These are phyloP conservation scores for Calcarisporium arbuscula DNA, from an alignment of 2,329 filamentous ascomycete genomes.

Conservation along the genomic window DNA sequence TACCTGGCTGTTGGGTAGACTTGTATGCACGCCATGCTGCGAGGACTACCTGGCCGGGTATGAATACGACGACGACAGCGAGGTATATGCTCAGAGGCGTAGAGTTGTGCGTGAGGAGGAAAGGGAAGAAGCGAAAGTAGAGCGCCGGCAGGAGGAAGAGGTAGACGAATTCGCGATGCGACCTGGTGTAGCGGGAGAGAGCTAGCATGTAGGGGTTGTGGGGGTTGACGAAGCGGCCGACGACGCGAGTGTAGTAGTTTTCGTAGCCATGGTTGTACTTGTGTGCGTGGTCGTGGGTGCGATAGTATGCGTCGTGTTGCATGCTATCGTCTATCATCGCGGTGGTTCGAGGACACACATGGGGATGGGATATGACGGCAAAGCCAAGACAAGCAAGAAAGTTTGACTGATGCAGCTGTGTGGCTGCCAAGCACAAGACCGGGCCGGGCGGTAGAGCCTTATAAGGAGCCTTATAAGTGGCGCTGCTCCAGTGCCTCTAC, in stretches of 20 bases:
- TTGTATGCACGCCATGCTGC: constrained; percentile 5
- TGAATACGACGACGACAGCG: constrained; percentile 7
- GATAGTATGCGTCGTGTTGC: constrained; percentile 5
- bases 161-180: constrained; percentile 3
- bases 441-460: too few relatives aligned
- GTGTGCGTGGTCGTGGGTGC: constrained; percentile 1
- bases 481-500: too few relatives aligned
- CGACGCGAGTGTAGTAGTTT: background rate
- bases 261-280: background rate
- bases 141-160: constrained; percentile 5
- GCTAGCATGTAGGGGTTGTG: constrained; percentile 1
- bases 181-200: constrained; percentile 4
- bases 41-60: constrained; percentile 5
- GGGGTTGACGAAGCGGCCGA: constrained; percentile 1
- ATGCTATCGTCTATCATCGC: constrained; percentile 7
- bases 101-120: constrained; percentile 9
- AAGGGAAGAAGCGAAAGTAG: constrained; percentile 8
- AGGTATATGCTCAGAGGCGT: constrained; percentile 8
- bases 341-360: too few relatives aligned
- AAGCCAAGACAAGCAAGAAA: too few relatives aligned
- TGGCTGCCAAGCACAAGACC: too few relatives aligned
- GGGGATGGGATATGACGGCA: too few relatives aligned
- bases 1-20: constrained; percentile 1
- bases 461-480: too few relatives aligned
- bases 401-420: too few relatives aligned